phyloP scores from a whole-genome alignment of 2,329 filamentous ascomycete genomes.

The Zymoseptoria ardabiliae region DNA sequence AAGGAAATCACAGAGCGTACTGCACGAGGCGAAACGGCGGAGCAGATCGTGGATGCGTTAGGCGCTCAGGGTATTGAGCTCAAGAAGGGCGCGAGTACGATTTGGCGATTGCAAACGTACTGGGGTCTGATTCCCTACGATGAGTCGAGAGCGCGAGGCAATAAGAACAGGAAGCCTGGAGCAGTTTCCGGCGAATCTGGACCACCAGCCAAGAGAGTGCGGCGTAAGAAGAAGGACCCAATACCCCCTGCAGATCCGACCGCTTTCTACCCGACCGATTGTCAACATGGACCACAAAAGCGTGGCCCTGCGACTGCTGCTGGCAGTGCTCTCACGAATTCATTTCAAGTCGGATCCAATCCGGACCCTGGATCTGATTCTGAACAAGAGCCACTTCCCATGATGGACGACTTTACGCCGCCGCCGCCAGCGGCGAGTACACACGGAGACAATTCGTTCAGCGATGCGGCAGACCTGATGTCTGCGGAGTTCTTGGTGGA shows the following conservation, averaged over 20 bases:
- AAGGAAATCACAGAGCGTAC: conserved; percentile 17
- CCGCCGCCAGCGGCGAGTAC: neutral
- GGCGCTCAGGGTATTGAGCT: conserved; percentile 15
- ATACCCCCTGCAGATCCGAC: conserved; percentile 9
- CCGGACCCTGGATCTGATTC: conserved; percentile 6
- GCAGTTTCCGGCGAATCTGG: neutral
- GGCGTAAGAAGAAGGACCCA: conserved; percentile 1
- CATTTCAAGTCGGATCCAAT: neutral
- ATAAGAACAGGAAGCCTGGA: conserved; percentile 6
- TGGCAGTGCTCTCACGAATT: neutral
- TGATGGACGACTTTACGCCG: neutral
- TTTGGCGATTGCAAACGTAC: conserved; percentile 19
- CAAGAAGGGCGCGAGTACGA: conserved; percentile 16
- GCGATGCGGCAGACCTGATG: conserved; percentile 19
- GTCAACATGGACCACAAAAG: conserved; percentile 20
- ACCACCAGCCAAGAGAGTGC: neutral
- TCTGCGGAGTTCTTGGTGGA: conserved; percentile 22
- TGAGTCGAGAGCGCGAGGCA: conserved; percentile 17
- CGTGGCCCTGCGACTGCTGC: neutral
- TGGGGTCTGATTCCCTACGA: conserved; percentile 22
- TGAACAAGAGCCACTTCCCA: neutral
- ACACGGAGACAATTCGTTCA: conserved; percentile 1
- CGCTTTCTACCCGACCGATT: conserved; percentile 15
- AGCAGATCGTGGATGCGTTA: conserved; percentile 20
- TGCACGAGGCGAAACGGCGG: conserved; percentile 18